These are phyloP conservation scores for Xylaria sp. DNA, from an alignment of 2,329 filamentous ascomycete species.

Conservation along the genomic window DNA sequence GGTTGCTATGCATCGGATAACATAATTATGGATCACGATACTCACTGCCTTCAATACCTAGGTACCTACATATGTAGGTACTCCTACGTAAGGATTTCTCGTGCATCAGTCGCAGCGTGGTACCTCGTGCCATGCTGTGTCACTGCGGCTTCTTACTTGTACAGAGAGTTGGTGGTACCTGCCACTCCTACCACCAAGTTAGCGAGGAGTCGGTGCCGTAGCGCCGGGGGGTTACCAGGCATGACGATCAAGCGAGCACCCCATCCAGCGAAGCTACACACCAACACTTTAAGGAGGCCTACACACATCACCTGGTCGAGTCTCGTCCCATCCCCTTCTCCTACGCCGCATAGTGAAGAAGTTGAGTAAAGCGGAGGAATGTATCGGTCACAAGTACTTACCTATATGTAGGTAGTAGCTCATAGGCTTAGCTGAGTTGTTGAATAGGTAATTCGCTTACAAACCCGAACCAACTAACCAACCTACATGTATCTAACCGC, in stretches of 20 bases:
- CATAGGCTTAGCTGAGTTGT: no score
- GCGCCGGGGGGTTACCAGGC: background rate
- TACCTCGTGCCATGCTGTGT: background rate
- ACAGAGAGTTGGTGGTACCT: background rate
- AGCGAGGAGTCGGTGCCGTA: background rate
- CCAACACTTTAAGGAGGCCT: background rate
- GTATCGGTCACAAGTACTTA: background rate
- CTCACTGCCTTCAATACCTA: background rate
- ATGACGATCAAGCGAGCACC: slow-evolving; percentile 29
- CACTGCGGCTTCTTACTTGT: background rate
- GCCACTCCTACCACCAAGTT: background rate
- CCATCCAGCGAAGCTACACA: slow-evolving; percentile 8
- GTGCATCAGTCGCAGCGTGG: slow-evolving; percentile 1
- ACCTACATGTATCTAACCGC: background rate
- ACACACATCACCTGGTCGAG: background rate
- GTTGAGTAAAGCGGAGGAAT: background rate
- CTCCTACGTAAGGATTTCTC: slow-evolving; percentile 11
- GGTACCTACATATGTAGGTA: no score
- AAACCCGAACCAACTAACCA: background rate
- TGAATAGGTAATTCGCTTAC: no score
- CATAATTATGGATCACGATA: background rate
- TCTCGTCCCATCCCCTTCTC: background rate
- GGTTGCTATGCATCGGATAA: background rate
- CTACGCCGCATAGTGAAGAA: background rate
- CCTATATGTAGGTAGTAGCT: no score